phyloP scores from a whole-genome alignment of 768 basidiomycete species.

The Pulveroboletus sp. region DNA sequence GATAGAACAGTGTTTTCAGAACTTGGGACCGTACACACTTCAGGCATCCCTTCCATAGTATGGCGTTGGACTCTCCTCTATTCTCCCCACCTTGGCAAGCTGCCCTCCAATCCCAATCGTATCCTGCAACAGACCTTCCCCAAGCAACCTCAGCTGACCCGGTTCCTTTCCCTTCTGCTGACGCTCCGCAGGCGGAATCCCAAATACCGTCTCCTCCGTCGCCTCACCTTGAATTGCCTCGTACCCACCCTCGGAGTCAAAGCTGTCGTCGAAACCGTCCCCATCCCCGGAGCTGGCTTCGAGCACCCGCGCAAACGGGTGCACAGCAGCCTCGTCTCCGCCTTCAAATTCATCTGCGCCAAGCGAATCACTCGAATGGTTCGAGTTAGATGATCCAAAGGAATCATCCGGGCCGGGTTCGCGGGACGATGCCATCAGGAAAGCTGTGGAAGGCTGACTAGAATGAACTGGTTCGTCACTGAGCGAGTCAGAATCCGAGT shows the following conservation, averaged over 20 bases:
- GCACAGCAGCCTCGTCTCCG: slow-evolving; percentile 41
- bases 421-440: slow-evolving; percentile 55
- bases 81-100: slow-evolving; percentile 42
- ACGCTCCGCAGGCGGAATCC: slow-evolving; percentile 53
- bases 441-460: slow-evolving; percentile 65
- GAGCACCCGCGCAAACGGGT: slow-evolving; percentile 52
- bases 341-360: slow-evolving; percentile 37
- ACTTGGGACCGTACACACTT: background rate
- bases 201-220: slow-evolving; percentile 69
- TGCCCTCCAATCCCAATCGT: slow-evolving; percentile 57
- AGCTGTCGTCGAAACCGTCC: slow-evolving; percentile 49
- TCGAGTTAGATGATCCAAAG: slow-evolving; percentile 48
- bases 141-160: slow-evolving; percentile 50
- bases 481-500: slow-evolving; percentile 52
- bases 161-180: slow-evolving; percentile 21
- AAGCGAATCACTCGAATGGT: slow-evolving; percentile 56
- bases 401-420: slow-evolving; percentile 31
- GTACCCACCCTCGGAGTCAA: slow-evolving; percentile 42
- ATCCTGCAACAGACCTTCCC: slow-evolving; percentile 57
- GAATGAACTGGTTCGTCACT: slow-evolving; percentile 51
- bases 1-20: too few species aligned
- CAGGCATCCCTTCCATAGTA: slow-evolving; percentile 16
- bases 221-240: slow-evolving; percentile 14
- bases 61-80: slow-evolving; percentile 68
- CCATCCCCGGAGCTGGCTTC: slow-evolving; percentile 31